Evolutionary conservation across 2,329 filamentous ascomycete species (phyloP), one percentile per base, ranked within the genome.

Genomic region (Cordyceps fumosorosea): DNA sequence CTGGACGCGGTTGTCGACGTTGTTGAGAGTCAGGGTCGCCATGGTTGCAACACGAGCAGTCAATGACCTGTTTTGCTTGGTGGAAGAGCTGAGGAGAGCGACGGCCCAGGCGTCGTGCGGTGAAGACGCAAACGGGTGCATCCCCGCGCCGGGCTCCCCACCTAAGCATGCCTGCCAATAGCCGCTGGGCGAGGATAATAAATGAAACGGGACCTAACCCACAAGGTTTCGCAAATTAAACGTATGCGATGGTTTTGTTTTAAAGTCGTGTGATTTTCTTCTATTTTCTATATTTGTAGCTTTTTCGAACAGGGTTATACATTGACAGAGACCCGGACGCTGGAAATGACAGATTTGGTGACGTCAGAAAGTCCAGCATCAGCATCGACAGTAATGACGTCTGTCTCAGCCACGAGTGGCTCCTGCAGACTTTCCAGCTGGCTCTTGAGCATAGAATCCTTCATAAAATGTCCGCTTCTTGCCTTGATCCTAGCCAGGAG

Each of bases 401-500:
- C 81, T 52, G 63, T 75, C 76, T 65, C 64, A 29, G 24, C 44
- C 5, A 16, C 14, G 12, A 51, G n/a, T 0, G 87, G 87, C 69
- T 85, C 83, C 69, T 89, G 86, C n/a, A 89, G 76, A 42, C 78
- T 81, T 62, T 81, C 78, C 65, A 89, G 80, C 71, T 89, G 87
- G 66, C 84, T 87, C 63, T 82, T 79, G 7, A 89, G 85, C 87
- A 89, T 89, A 53, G 78, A 77, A 60, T 84, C 83, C 75, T 89
- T 89, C 86, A 89, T 89, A 68, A 88, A 89, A 68, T 89, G 87
- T 32, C 81, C 80, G 70, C 85, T 73, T 53, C 87, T 78, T 45
- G 78, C 77, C 59, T 76, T 77, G n/a, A 89, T 85, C 1, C 87
- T 80, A 61, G 82, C 76, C 66, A 88, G 75, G 29, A 89, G 76